Evolutionary conservation across 306 rosid genomes (phyloP).

Genomic region (Corylus avellana): DNA sequence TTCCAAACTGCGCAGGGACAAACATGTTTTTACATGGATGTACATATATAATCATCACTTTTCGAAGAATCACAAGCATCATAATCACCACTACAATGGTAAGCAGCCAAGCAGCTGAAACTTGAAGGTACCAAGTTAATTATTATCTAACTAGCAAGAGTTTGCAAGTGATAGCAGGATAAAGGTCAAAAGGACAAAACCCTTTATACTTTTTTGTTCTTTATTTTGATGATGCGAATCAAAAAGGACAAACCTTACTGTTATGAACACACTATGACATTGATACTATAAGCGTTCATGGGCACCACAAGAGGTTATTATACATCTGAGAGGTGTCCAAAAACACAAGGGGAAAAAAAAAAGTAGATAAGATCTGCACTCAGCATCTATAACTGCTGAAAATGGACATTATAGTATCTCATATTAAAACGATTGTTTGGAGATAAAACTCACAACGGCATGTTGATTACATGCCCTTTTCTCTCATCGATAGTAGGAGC

Average conservation of each 20-base stretch:
- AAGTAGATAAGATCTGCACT: conserved; percentile 17
- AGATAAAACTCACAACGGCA: conserved; percentile 16
- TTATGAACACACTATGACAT: background rate
- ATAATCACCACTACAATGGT: background rate
- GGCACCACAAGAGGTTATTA: conserved; percentile 14
- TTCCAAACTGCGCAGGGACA: no score
- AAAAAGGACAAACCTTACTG: background rate
- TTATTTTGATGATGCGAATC: background rate
- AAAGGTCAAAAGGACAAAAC: background rate
- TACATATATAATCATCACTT: no score
- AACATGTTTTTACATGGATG: no score
- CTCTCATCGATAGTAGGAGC: conserved; percentile 44
- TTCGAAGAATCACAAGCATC: background rate
- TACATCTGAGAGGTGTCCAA: conserved; percentile 3
- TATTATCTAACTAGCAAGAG: background rate
- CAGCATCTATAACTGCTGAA: conserved; percentile 38
- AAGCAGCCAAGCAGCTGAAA: background rate
- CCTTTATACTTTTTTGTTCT: no score
- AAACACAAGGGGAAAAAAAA: conserved; percentile 1
- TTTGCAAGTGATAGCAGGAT: background rate
- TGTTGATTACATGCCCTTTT: conserved; percentile 39
- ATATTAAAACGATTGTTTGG: conserved; percentile 24
- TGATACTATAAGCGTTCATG: conserved; percentile 11
- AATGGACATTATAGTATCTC: conserved; percentile 31
- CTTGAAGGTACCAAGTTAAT: background rate